Conservation (phyloP, 805 yeast genomes). For the Ogataea sp. region DNA sequence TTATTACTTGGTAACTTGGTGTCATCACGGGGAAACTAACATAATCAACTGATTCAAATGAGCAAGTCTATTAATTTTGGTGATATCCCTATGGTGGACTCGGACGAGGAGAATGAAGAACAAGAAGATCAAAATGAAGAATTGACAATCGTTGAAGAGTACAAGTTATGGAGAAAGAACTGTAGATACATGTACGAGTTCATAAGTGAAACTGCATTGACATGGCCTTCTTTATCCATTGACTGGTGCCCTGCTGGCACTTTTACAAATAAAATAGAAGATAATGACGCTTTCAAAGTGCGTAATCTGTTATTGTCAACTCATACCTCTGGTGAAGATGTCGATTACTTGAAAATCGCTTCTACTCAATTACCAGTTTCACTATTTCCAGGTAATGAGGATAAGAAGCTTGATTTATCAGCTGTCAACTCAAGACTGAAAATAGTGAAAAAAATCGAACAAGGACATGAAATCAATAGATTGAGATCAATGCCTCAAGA, state of each 20-base stretch:
- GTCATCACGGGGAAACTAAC: too few species aligned
- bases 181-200: conserved; percentile 79
- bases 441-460: conserved; percentile 52
- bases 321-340: conserved; percentile 64
- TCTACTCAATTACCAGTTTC: conserved; percentile 48
- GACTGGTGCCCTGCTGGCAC: conserved; percentile 60
- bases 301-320: conserved; percentile 61
- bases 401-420: conserved; percentile 8
- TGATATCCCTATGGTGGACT: conserved; percentile 12
- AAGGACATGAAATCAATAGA: conserved; percentile 60
- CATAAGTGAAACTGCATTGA: conserved; percentile 69
- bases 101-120: conserved; percentile 7
- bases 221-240: conserved; percentile 77
- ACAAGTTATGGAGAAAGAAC: conserved; percentile 73
- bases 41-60: neutral
- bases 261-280: conserved; percentile 16
- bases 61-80: conserved; percentile 13
- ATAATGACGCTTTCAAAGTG: conserved; percentile 19
- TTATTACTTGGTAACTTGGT: too few species aligned
- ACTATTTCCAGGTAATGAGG: conserved; percentile 19
- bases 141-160: conserved; percentile 52
- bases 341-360: conserved; percentile 59
- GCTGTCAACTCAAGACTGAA: conserved; percentile 48
- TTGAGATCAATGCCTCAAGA: conserved; percentile 65
- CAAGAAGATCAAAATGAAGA: conserved; percentile 25